phyloP scores from a whole-genome alignment of 768 basidiomycete species.

The Amanita rubescens region DNA sequence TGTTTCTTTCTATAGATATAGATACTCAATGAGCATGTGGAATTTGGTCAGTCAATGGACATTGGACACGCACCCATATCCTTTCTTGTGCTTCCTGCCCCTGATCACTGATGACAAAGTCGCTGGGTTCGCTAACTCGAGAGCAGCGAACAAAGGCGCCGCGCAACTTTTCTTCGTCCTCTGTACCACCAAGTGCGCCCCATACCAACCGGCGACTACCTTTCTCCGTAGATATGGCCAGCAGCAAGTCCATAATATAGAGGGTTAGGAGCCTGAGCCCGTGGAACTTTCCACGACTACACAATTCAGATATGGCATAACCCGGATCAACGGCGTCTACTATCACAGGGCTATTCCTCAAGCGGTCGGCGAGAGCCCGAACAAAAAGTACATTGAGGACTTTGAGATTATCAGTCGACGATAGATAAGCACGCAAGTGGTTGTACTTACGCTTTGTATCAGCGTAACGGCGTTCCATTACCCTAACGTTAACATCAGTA shows the following conservation, averaged over 20 bases:
- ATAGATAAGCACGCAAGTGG: not conserved
- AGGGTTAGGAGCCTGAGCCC: constrained; percentile 12
- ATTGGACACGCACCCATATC: constrained; percentile 26
- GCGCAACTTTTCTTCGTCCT: constrained; percentile 18
- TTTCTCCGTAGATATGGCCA: constrained; percentile 31
- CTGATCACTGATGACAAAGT: constrained; percentile 25
- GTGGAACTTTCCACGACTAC: constrained; percentile 16
- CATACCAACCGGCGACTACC: constrained; percentile 29
- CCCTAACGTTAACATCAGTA: constrained; percentile 2
- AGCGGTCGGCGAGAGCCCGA: constrained; percentile 25
- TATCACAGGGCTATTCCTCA: constrained; percentile 22
- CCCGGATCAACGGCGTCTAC: constrained; percentile 35
- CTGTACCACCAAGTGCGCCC: constrained; percentile 23
- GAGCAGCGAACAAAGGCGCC: constrained; percentile 22
- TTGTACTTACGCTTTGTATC: constrained; percentile 26
- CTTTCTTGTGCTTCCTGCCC: constrained; percentile 21
- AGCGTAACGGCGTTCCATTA: constrained; percentile 18
- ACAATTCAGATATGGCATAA: constrained; percentile 32
- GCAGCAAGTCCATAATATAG: constrained; percentile 19
- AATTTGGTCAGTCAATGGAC: not conserved
- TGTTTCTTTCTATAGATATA: constrained; percentile 1
- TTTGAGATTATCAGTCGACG: constrained; percentile 11
- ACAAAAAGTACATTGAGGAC: constrained; percentile 34
- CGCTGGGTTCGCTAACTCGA: constrained; percentile 23
- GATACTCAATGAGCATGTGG: not conserved